Conservation (phyloP, 192 early-diverging fungal genomes). For the Glomus cerebriforme region DNA sequence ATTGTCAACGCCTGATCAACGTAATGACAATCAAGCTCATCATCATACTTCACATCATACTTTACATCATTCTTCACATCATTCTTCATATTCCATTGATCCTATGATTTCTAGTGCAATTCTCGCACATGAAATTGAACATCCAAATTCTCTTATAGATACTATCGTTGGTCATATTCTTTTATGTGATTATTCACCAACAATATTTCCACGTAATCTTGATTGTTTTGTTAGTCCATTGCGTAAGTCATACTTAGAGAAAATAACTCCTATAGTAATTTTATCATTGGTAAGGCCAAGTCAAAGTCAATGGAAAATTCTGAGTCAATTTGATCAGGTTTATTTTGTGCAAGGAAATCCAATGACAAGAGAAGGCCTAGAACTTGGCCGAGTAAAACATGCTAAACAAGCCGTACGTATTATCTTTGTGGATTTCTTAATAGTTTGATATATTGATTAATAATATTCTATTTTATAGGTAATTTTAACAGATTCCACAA, state of each 20-base stretch:
- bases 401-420: slow-evolving; percentile 25
- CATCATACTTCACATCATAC: slow-evolving; percentile 6
- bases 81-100: neutral
- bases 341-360: slow-evolving; percentile 34
- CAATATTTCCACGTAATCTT: slow-evolving; percentile 29
- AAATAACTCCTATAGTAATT: slow-evolving; percentile 29
- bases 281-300: slow-evolving; percentile 21
- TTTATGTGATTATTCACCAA: slow-evolving; percentile 25
- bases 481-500: slow-evolving; percentile 24
- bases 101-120: neutral
- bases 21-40: neutral
- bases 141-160: slow-evolving; percentile 2
- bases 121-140: neutral
- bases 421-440: neutral
- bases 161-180: slow-evolving; percentile 23
- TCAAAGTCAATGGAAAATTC: slow-evolving; percentile 26
- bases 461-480: neutral
- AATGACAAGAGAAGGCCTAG: slow-evolving; percentile 33
- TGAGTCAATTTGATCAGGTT: slow-evolving; percentile 31
- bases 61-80: neutral
- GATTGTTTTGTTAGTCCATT: slow-evolving; percentile 35
- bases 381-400: slow-evolving; percentile 17
- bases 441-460: neutral
- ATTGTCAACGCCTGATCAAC: slow-evolving; percentile 20
- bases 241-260: slow-evolving; percentile 25